Conservation (phyloP, 768 basidiomycete species). For the Rhizopogon vesiculosus region DNA sequence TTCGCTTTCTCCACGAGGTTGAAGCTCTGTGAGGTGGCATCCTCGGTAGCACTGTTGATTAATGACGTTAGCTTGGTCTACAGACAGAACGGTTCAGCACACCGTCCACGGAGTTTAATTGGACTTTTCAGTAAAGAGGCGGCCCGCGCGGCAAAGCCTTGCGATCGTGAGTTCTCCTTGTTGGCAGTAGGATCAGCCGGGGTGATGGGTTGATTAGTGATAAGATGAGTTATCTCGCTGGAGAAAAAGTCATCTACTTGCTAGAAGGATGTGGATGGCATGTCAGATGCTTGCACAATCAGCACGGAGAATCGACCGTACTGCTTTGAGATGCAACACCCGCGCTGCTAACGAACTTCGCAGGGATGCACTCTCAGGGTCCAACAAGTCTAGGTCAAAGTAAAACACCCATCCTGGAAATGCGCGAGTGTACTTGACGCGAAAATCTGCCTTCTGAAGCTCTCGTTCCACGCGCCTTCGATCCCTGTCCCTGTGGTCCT, state of each 20-base stretch:
- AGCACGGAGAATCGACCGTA: constrained; percentile 38
- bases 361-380: constrained; percentile 29
- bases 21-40: constrained; percentile 28
- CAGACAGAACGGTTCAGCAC: constrained; percentile 14
- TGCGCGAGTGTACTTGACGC: constrained; percentile 75
- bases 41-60: constrained; percentile 25
- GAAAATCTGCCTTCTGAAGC: constrained; percentile 65
- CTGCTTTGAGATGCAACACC: constrained; percentile 70
- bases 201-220: constrained; percentile 54
- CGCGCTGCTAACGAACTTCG: constrained; percentile 44
- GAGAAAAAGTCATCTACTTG: constrained; percentile 87
- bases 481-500: constrained; percentile 41
- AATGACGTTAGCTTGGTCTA: constrained; percentile 1
- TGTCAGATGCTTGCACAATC: background rate
- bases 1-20: constrained; percentile 64
- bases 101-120: constrained; percentile 59
- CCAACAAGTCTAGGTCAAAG: constrained; percentile 62
- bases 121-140: constrained; percentile 54
- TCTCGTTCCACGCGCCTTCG: constrained; percentile 48
- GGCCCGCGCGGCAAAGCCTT: constrained; percentile 18
- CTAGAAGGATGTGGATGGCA: constrained; percentile 35
- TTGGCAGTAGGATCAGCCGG: constrained; percentile 35
- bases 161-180: constrained; percentile 60
- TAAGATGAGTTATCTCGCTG: constrained; percentile 80
- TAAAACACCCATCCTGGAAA: constrained; percentile 86